Conservation (phyloP, 257 asterid genomes). For the Salvia rosmarinus region DNA sequence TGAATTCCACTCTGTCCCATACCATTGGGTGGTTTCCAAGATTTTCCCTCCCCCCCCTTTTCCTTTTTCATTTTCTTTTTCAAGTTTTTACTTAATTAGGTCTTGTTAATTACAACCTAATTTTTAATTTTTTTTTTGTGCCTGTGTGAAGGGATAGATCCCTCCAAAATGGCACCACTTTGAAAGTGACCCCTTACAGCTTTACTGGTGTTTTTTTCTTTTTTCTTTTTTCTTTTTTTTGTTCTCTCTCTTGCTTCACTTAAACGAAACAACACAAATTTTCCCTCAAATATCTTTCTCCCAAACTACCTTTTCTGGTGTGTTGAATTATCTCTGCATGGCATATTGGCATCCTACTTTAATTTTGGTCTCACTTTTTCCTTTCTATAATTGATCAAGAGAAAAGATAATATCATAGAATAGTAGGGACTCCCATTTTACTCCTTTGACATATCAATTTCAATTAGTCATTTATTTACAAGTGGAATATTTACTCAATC, state of each 20-base stretch:
- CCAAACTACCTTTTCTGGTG: conserved; percentile 40
- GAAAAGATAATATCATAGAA: not conserved
- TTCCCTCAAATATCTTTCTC: conserved; percentile 45
- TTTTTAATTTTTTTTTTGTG: not conserved
- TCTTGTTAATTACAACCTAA: conserved; percentile 29
- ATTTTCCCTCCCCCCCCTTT: not conserved
- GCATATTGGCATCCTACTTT: conserved; percentile 32
- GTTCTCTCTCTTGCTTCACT: conserved; percentile 56
- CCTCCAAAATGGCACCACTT: conserved; percentile 48
- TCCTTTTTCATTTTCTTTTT: not conserved
- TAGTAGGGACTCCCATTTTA: conserved; percentile 20
- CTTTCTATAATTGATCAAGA: conserved; percentile 22
- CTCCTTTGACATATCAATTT: conserved; percentile 9
- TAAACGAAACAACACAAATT: conserved; percentile 56
- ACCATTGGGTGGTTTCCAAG: conserved; percentile 39
- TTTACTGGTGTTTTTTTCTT: conserved; percentile 38
- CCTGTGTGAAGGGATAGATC: not conserved
- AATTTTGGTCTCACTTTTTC: conserved; percentile 7
- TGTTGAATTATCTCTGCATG: conserved; percentile 35
- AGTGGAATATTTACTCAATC: not conserved
- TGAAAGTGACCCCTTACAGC: conserved; percentile 67
- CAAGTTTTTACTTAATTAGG: not conserved
- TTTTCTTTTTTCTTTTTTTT: conserved; percentile 20
- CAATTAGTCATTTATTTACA: not conserved
- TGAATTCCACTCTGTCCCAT: conserved; percentile 27